Conservation (phyloP, 441 rosid genomes). For the Populus hybrid region DNA sequence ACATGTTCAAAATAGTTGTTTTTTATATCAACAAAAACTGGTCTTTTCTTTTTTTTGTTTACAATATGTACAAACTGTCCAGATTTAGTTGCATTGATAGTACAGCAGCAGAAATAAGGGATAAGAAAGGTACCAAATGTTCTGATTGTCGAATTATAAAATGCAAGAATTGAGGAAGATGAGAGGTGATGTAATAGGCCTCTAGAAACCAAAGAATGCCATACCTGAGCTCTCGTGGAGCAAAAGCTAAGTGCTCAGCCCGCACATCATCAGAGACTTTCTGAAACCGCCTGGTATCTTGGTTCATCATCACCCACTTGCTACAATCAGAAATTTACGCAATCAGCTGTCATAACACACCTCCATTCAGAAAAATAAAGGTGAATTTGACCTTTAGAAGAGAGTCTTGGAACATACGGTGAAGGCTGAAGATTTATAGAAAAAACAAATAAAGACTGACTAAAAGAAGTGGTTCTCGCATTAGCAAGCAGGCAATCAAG, state of each 20-base stretch:
- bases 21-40: neutral
- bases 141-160: constrained; percentile 1
- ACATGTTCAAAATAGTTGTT: neutral
- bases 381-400: neutral
- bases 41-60: no score
- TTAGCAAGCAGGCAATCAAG: neutral
- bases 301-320: constrained; percentile 99
- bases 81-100: neutral
- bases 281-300: constrained; percentile 87
- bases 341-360: constrained; percentile 13
- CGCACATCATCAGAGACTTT: constrained; percentile 85
- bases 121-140: neutral
- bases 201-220: constrained; percentile 9
- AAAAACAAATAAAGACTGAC: neutral
- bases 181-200: neutral
- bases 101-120: neutral
- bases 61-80: neutral
- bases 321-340: constrained; percentile 43
- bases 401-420: neutral
- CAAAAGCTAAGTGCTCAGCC: constrained; percentile 71
- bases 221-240: constrained; percentile 74
- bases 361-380: constrained; percentile 8
- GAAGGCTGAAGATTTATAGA: neutral
- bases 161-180: neutral
- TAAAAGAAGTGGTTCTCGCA: neutral